Evolutionary conservation across 345 rosid species (phyloP), one percentile per base, ranked within the genome.

Genomic region (Anacardium occidentale): DNA sequence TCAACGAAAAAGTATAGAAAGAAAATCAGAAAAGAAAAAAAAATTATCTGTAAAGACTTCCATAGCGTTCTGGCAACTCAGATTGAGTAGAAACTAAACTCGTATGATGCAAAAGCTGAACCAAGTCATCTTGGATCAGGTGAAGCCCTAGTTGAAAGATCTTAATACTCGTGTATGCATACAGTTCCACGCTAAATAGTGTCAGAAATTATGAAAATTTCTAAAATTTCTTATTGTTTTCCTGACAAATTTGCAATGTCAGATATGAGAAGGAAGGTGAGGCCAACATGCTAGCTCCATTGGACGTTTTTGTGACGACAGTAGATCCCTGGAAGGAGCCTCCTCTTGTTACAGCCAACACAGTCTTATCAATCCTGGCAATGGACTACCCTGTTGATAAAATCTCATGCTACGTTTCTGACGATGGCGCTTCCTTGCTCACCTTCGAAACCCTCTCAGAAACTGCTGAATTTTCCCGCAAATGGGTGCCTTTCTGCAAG

Each of bases 271-370:
- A 81, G 72, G 99, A 93, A 87, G 97, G 96, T 44, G 97, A 96
- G 75, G 91, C 97, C 7, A 87, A 83, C 12, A 71, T 83, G 96
- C 96, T 93, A 44, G 85, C 90, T 22, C 84, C 96, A 13, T 96
- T 81, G 15, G 99, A 96, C 78, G 71, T 96, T 69, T 93, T 93
- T 77, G 98, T 93, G 69, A 93, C 96, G 79, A 92, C 98, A 3
- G 97, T 96, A 79, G 99, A 93, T 83, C 91, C 99, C 1, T 80
- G 84, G 98, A 96, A 96, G 90, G 99, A 93, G 79, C 99, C 98
- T 24, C 97, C 99, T 32, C 92, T 96, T 13, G 99, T 90, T 17
- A 96, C 98, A 20, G 90, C 95, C 10, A 96, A 96, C 79, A 96
- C 99, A 3, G 73, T 91, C 50, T 74, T 93, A 54, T 96, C 99